These are phyloP conservation scores for Capsicum pubescens DNA, from an alignment of 257 asterid species.

Conservation along the genomic window DNA sequence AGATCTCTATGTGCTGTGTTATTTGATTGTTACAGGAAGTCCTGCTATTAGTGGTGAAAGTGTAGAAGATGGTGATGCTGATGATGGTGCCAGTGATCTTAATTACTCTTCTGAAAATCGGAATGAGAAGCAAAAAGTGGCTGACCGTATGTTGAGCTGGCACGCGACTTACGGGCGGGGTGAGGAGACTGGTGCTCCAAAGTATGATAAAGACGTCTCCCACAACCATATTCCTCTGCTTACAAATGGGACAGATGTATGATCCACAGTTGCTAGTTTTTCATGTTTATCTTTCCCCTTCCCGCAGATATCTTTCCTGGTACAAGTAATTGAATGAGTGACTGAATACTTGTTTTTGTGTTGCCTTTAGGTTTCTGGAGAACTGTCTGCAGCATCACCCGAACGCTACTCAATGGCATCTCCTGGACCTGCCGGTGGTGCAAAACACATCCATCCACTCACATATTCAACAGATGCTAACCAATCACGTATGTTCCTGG, in stretches of 20 bases:
- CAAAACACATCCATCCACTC: constrained; percentile 61
- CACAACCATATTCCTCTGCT: constrained; percentile 92
- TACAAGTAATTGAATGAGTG: constrained; percentile 20
- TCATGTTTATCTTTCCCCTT: constrained; percentile 18
- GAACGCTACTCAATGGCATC: constrained; percentile 97
- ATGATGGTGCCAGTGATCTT: constrained; percentile 58
- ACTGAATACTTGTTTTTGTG: constrained; percentile 26
- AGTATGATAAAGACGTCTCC: constrained; percentile 90
- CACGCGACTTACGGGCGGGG: constrained; percentile 77
- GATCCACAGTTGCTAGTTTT: constrained; percentile 37
- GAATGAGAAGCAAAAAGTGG: constrained; percentile 74
- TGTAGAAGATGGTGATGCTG: constrained; percentile 67
- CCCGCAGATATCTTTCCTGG: neutral
- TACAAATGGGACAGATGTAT: constrained; percentile 92
- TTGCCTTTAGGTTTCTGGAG: constrained; percentile 84
- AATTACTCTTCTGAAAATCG: constrained; percentile 60
- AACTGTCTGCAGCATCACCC: constrained; percentile 96
- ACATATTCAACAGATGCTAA: constrained; percentile 47
- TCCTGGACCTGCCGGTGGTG: constrained; percentile 81
- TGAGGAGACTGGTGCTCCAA: constrained; percentile 71
- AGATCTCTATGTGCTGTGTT: constrained; percentile 13
- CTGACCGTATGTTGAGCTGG: constrained; percentile 98
- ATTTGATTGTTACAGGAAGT: constrained; percentile 63
- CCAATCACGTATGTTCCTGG: constrained; percentile 40
- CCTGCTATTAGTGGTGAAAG: constrained; percentile 85